Evolutionary conservation across 2,329 filamentous ascomycete genomes (phyloP).

Genomic region (Orbilia quercus): DNA sequence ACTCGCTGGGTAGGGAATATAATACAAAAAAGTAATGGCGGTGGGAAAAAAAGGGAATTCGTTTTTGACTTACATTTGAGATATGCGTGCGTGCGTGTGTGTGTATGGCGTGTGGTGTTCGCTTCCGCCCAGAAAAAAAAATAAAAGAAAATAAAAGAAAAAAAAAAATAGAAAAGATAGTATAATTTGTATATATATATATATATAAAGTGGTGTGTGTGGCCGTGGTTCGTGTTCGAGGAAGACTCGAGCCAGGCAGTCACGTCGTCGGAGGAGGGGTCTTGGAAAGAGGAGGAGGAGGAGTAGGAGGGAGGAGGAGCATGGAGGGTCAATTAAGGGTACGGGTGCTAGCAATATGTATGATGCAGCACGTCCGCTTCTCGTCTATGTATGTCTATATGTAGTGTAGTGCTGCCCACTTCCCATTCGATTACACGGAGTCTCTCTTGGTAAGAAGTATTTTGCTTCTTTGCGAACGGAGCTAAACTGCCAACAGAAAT

Average conservation of each 20-base stretch:
- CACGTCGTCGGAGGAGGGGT: conserved; percentile 32
- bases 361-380: conserved; percentile 54
- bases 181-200: conserved; percentile 14
- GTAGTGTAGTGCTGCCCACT: conserved; percentile 45
- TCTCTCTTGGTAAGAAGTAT: conserved; percentile 35
- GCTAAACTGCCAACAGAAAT: conserved; percentile 44
- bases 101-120: too few relatives aligned
- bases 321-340: conserved; percentile 55
- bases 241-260: conserved; percentile 23
- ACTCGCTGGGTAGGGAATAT: conserved; percentile 51
- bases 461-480: conserved; percentile 36
- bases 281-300: conserved; percentile 36
- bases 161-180: conserved; percentile 61
- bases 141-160: conserved; percentile 57
- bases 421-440: conserved; percentile 48
- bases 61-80: conserved; percentile 53
- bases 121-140: conserved; percentile 32
- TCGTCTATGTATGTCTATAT: conserved; percentile 56
- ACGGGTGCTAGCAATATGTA: conserved; percentile 56
- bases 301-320: conserved; percentile 30
- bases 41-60: conserved; percentile 12
- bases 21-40: conserved; percentile 30
- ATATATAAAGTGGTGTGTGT: conserved; percentile 15
- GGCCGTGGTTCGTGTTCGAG: conserved; percentile 45
- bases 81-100: conserved; percentile 36